phyloP scores from a whole-genome alignment of 768 basidiomycete species.

The Boletus bicolor region DNA sequence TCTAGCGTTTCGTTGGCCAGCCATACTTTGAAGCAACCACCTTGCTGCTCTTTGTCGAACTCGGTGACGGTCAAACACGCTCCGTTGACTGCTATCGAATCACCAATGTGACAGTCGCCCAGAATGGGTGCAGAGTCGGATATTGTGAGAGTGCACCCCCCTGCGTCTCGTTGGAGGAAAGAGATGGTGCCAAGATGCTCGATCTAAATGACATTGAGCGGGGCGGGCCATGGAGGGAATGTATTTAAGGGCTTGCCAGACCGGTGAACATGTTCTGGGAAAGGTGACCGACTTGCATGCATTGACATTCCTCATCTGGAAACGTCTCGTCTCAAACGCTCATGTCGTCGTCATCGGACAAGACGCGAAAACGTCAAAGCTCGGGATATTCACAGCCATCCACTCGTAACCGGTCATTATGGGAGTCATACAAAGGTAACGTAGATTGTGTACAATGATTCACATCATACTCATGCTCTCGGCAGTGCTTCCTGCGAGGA shows the following conservation, averaged over 20 bases:
- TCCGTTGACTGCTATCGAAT: conserved; percentile 90
- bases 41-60: conserved; percentile 59
- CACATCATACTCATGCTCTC: conserved; percentile 11
- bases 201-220: conserved; percentile 50
- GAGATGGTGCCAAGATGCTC: conserved; percentile 84
- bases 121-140: conserved; percentile 68
- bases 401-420: conserved; percentile 28
- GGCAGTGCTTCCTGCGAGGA: conserved; percentile 51
- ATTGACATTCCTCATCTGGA: neutral
- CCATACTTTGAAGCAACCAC: conserved; percentile 91
- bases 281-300: neutral
- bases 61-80: conserved; percentile 88
- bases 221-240: neutral
- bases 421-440: conserved; percentile 46
- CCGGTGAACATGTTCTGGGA: conserved; percentile 66
- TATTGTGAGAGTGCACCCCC: conserved; percentile 84
- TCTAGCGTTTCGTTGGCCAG: conserved; percentile 93
- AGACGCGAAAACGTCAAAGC: neutral
- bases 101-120: conserved; percentile 86
- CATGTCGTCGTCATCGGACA: conserved; percentile 16
- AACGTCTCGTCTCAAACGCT: neutral
- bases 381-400: conserved; percentile 4
- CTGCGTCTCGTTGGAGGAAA: conserved; percentile 56
- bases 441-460: conserved; percentile 1
- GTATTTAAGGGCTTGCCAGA: conserved; percentile 47